Conservation (phyloP, 1,139 yeast genomes). For the Kurtzmaniella quercitrusa region DNA sequence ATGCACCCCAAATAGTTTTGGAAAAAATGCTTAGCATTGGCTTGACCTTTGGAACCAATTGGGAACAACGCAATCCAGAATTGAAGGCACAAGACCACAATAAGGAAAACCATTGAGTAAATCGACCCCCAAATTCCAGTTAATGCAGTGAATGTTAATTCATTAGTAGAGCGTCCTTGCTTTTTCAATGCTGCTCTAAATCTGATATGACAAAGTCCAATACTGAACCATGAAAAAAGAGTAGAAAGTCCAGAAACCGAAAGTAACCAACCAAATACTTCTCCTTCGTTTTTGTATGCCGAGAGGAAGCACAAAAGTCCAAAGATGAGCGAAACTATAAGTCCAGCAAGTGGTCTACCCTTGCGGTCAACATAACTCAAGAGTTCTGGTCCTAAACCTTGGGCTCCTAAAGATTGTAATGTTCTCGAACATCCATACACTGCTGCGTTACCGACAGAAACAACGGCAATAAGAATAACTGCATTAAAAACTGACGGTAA, state of each 20-base stretch:
- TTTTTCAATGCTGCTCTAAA: slow-evolving; percentile 33
- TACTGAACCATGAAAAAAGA: slow-evolving; percentile 39
- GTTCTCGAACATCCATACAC: slow-evolving; percentile 44
- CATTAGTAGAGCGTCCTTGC: slow-evolving; percentile 21
- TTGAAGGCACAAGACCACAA: slow-evolving; percentile 29
- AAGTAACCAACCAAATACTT: slow-evolving; percentile 39
- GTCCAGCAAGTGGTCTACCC: slow-evolving; percentile 42
- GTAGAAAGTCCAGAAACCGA: slow-evolving; percentile 40
- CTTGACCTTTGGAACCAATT: slow-evolving; percentile 19
- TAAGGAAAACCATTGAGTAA: slow-evolving; percentile 28
- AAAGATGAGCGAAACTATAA: slow-evolving; percentile 27
- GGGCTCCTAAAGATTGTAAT: slow-evolving; percentile 35
- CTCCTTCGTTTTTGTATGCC: slow-evolving; percentile 33
- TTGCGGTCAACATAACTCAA: slow-evolving; percentile 34
- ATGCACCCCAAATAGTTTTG: slow-evolving; percentile 34
- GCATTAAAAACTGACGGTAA: slow-evolving; percentile 44
- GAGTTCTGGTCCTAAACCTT: slow-evolving; percentile 36
- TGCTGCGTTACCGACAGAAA: slow-evolving; percentile 43
- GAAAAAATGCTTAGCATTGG: slow-evolving; percentile 30
- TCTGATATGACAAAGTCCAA: slow-evolving; percentile 33
- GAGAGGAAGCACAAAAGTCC: slow-evolving; percentile 39
- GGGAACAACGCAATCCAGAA: slow-evolving; percentile 40
- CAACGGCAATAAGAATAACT: slow-evolving; percentile 35
- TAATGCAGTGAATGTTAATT: slow-evolving; percentile 24
- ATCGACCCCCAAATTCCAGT: slow-evolving; percentile 33